Evolutionary conservation across 345 rosid species (phyloP).

Genomic region (Brassica rapa): DNA sequence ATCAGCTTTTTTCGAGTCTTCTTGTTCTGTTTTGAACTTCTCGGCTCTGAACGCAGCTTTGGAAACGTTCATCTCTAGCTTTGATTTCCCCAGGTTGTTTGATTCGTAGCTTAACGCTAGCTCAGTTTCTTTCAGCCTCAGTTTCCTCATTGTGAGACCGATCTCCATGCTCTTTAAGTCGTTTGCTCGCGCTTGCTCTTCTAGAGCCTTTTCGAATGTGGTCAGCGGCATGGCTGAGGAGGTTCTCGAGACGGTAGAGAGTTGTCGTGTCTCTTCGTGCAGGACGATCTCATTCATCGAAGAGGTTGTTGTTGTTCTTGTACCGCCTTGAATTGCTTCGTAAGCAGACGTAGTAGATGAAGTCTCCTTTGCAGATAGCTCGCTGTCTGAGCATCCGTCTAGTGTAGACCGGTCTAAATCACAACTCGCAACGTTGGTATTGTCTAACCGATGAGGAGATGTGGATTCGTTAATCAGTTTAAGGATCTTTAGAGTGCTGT

Average conservation of each 20-base stretch:
- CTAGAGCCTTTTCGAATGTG: conserved; percentile 52
- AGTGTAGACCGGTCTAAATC: conserved; percentile 31
- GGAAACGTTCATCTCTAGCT: conserved; percentile 63
- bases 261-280: conserved; percentile 43
- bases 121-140: conserved; percentile 56
- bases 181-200: conserved; percentile 73
- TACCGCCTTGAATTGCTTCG: conserved; percentile 47
- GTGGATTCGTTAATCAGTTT: conserved; percentile 61
- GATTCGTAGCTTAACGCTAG: conserved; percentile 56
- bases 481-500: conserved; percentile 82
- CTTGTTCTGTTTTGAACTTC: conserved; percentile 71
- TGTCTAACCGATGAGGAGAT: conserved; percentile 26
- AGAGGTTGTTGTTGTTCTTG: background rate
- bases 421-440: conserved; percentile 32
- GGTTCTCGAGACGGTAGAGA: conserved; percentile 43
- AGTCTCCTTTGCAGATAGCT: conserved; percentile 35
- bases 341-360: conserved; percentile 26
- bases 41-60: conserved; percentile 72
- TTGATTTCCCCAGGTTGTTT: conserved; percentile 61
- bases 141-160: conserved; percentile 49
- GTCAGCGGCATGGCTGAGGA: conserved; percentile 36
- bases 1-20: conserved; percentile 67
- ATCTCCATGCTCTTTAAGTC: conserved; percentile 69
- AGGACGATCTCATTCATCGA: conserved; percentile 47
- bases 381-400: conserved; percentile 42